A percentile compares a stretch with the other conserved stretches of the same genome.
phyloP scores from a whole-genome alignment of 2,329 filamentous ascomycete species.

The Tricladium varicosporioides region DNA sequence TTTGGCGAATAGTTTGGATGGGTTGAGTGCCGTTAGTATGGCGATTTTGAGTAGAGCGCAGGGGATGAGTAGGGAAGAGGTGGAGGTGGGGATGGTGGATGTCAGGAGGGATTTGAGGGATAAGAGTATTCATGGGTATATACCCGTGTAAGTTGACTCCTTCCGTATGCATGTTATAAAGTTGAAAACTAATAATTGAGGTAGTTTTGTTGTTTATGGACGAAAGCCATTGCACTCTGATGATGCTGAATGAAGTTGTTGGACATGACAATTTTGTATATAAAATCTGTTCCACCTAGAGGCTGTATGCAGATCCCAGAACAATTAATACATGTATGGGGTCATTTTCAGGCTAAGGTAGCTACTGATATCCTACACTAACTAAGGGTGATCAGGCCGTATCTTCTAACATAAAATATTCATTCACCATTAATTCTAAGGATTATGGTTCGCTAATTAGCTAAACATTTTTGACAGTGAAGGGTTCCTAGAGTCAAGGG shows the following conservation, averaged over 20 bases:
- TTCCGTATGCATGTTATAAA: neutral
- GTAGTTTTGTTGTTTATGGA: constrained; percentile 12
- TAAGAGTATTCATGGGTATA: constrained; percentile 38
- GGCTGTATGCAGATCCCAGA: no score
- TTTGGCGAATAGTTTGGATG: constrained; percentile 23
- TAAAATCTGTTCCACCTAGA: no score
- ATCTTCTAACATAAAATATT: no score
- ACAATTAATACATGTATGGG: no score
- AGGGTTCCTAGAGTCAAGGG: no score
- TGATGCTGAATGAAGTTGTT: neutral
- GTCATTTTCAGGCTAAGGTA: no score
- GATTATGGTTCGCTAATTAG: no score
- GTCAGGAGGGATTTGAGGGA: constrained; percentile 39
- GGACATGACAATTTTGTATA: no score
- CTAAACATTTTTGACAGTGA: no score
- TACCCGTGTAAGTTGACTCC: constrained; percentile 23
- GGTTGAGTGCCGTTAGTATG: constrained; percentile 26
- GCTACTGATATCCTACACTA: no score
- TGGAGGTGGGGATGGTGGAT: constrained; percentile 37
- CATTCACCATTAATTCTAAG: no score
- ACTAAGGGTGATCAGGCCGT: no score
- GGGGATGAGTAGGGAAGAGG: constrained; percentile 38
- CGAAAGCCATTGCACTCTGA: constrained; percentile 2
- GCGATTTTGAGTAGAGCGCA: constrained; percentile 40
- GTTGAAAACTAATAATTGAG: neutral